Evolutionary conservation across 2,329 filamentous ascomycete genomes (phyloP).

Genomic region (Capronia americana): DNA sequence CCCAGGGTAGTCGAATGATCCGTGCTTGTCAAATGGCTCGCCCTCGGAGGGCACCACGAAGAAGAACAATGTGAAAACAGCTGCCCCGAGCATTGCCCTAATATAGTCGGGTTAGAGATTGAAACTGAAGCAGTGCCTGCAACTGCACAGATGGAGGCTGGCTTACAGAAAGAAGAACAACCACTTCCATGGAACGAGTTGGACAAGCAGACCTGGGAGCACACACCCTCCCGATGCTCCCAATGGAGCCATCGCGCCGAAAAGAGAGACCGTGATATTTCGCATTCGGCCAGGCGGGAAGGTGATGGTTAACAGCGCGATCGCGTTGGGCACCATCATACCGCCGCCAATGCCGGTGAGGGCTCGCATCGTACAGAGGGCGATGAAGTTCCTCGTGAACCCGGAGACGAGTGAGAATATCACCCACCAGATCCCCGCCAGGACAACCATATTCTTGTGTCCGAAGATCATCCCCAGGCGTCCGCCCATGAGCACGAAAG

Average conservation of each 20-base stretch:
- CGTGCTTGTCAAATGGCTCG: conserved; percentile 45
- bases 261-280: conserved; percentile 50
- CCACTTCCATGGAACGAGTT: conserved; percentile 50
- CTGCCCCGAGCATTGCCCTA: conserved; percentile 40
- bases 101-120: background rate
- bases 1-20: conserved; percentile 52
- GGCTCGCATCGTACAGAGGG: conserved; percentile 54
- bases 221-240: conserved; percentile 54
- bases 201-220: conserved; percentile 51
- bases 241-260: conserved; percentile 56
- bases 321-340: conserved; percentile 60
- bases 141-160: background rate
- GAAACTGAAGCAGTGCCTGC: too few relatives aligned
- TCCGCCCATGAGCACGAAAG: conserved; percentile 64
- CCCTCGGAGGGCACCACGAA: conserved; percentile 42
- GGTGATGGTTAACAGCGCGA: conserved; percentile 58
- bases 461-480: conserved; percentile 65
- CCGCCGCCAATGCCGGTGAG: conserved; percentile 60
- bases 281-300: conserved; percentile 55
- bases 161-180: conserved; percentile 51
- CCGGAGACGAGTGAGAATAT: conserved; percentile 61
- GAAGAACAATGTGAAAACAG: conserved; percentile 40
- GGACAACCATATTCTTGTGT: conserved; percentile 61
- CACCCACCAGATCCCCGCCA: conserved; percentile 63
- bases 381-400: conserved; percentile 52